Evolutionary conservation across 495 filamentous ascomycete genomes (phyloP).

Genomic region (Lindgomyces ingoldianus): DNA sequence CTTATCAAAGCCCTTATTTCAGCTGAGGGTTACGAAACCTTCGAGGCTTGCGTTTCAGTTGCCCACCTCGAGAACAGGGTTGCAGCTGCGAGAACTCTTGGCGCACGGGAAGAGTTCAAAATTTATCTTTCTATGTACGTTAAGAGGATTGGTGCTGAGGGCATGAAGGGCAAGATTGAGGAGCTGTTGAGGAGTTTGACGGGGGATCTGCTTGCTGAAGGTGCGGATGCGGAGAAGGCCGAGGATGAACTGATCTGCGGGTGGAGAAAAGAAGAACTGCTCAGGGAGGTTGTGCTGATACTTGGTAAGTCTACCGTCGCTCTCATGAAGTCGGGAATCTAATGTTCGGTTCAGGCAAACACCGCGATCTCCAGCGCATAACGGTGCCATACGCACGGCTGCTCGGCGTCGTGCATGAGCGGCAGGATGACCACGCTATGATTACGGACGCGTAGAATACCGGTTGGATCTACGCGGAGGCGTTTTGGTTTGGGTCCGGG

Average conservation of each 20-base stretch:
- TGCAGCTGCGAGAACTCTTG: constrained; percentile 81
- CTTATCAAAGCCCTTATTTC: constrained; percentile 83
- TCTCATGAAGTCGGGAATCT: constrained; percentile 14
- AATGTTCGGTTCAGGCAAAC: constrained; percentile 67
- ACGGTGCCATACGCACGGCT: constrained; percentile 50
- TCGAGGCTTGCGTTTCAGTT: constrained; percentile 87
- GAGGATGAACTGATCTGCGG: constrained; percentile 74
- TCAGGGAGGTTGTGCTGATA: constrained; percentile 87
- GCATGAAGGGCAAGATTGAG: constrained; percentile 81
- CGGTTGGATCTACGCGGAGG: neutral
- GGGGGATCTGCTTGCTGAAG: constrained; percentile 65
- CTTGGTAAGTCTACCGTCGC: constrained; percentile 65
- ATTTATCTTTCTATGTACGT: constrained; percentile 94
- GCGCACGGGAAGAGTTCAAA: constrained; percentile 85
- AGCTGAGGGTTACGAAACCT: constrained; percentile 85
- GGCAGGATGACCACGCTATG: constrained; percentile 32
- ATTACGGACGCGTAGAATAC: constrained; percentile 37
- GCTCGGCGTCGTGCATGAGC: constrained; percentile 29
- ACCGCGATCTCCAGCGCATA: constrained; percentile 84
- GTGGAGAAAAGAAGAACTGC: constrained; percentile 79
- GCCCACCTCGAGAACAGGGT: constrained; percentile 95
- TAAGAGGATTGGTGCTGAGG: constrained; percentile 89
- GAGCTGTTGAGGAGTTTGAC: constrained; percentile 80
- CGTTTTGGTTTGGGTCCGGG: neutral
- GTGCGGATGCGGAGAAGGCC: constrained; percentile 53